These are phyloP conservation scores for Raphanus raphanistrum DNA, from an alignment of 345 rosid species.

Conservation along the genomic window DNA sequence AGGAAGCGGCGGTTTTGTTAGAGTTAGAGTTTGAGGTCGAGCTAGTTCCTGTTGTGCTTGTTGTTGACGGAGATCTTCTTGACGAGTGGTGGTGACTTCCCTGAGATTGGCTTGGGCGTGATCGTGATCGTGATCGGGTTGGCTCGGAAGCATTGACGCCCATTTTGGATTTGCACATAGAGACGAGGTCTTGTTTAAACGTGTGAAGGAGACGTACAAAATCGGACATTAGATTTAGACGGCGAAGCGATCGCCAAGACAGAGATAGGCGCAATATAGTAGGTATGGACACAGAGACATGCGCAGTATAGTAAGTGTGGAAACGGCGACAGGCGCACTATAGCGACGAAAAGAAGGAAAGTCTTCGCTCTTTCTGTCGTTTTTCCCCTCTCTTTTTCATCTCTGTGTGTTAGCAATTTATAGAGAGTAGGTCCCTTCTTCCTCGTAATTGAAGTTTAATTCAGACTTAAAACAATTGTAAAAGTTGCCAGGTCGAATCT, in stretches of 20 bases:
- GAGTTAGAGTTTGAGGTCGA: slow-evolving; percentile 20
- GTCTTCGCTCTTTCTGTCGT: background rate
- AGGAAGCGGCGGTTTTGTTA: slow-evolving; percentile 20
- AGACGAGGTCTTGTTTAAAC: background rate
- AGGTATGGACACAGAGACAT: background rate
- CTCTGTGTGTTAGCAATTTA: background rate
- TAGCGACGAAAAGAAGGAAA: background rate
- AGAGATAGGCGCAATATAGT: background rate
- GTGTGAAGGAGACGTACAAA: background rate
- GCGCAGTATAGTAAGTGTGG: background rate
- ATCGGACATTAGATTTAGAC: background rate
- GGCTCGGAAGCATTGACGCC: slow-evolving; percentile 52
- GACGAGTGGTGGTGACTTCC: slow-evolving; percentile 29
- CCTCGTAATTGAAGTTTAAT: background rate
- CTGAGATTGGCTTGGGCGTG: slow-evolving; percentile 31
- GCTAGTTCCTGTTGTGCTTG: background rate
- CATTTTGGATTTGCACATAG: slow-evolving; percentile 69
- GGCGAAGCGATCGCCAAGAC: background rate
- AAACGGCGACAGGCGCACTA: background rate
- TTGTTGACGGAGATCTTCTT: slow-evolving; percentile 9
- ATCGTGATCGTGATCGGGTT: slow-evolving; percentile 33
- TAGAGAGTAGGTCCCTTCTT: background rate
- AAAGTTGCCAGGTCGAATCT: background rate
- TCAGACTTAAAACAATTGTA: too few species aligned
- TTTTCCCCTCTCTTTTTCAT: background rate